Base-by-base conservation (phyloP, 768 basidiomycete genomes). In the Pholiota molesta region DNA sequence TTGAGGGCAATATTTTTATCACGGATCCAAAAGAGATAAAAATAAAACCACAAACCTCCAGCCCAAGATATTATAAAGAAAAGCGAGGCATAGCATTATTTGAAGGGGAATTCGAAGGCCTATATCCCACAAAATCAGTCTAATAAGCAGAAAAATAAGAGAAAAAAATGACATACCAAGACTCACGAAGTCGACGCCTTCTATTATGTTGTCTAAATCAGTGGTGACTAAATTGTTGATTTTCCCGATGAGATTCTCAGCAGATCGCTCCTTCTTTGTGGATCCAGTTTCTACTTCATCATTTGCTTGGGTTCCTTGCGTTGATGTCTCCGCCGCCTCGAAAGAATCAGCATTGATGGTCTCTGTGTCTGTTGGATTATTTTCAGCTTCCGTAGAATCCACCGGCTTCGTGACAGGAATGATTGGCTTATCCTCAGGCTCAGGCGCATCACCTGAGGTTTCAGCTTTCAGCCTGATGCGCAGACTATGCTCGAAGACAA, bases 181-280 rank as follows among this genome's bases (percentile, higher is more conserved):
- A 33, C 66, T 59, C n/a, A 78, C 55, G 55, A 81, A 76, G 59
- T 80, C 74, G 14, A 73, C 63, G 23, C 74, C 73, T 33, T 73
- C 72, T 16, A 68, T 68, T 40, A 82, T 78, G 60, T 73, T 75
- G 28, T 62, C 65, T 54, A 79, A 42, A 72, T 93, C 91, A 2
- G 86, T 86, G 9, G 89, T 86, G 39, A 91, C 83, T 5, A 92
- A 74, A 57, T 91, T 92, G 70, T 88, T 92, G 70, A 93, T 87
- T 68, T 85, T 89, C 9, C 92, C 91, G 31, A 86, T 82, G n/a
- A 91, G 73, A 67, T 88, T 86, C 16, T 76, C 77, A 10, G 75
- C 16, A 47, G 45, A 21, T 23, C 45, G 19, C 19, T 23, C 21
- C 70, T 51, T 74, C 74, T 17, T 23, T 14, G 4, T 23, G 8